Evolutionary conservation across 176 grass and related monocot species (phyloP), one percentile per base, ranked within the genome.

Genomic region (Pontederia paniculata): DNA sequence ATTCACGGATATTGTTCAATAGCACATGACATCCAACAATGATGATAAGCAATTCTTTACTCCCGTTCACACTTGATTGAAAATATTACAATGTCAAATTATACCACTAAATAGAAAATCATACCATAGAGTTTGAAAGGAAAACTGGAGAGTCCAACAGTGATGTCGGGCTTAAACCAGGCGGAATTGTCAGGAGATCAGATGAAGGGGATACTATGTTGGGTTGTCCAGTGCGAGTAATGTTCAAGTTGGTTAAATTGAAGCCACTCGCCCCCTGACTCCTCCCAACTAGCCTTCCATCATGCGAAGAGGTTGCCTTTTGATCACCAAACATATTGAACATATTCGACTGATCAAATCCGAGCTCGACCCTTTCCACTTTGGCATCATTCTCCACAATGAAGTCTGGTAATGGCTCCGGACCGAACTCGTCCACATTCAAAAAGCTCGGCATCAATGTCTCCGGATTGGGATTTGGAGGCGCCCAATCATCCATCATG

Each of bases 71-170:
- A 72, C 9, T 23, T 48, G 23, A 48, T 55, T 65, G 44, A 57
- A 76, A 65, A 74, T 16, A 77, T 58, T 3, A 43, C 21, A 64
- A 64, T 17, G 13, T 10, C 20, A 44, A 64, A 16, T 25, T 16
- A 53, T 20, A 63, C 21, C 54, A 19, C 23, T 15, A n/a, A 65
- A 31, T 42, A 44, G 1, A 15, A 15, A 15, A 70, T 7, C 69
- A 56, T 93, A 99, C 94, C 87, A 76, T 51, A 55, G 66, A 50
- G 58, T 99, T 87, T 72, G 77, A 82, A 63, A 99, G 87, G 56
- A 99, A 83, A 68, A 93, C 83, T 9, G 94, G 94, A 22, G 94
- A 99, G 25, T 99, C 94, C 19, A 99, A 72, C 50, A 93, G 73
- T 42, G 73, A 67, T 42, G 83, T 88, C 52, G 94, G 94, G 66